Percentiles rank a stretch among this genome's conserved stretches.
These are phyloP conservation scores for Stephania japonica DNA, from an alignment of 164 flowering plant genomes.

Conservation along the genomic window DNA sequence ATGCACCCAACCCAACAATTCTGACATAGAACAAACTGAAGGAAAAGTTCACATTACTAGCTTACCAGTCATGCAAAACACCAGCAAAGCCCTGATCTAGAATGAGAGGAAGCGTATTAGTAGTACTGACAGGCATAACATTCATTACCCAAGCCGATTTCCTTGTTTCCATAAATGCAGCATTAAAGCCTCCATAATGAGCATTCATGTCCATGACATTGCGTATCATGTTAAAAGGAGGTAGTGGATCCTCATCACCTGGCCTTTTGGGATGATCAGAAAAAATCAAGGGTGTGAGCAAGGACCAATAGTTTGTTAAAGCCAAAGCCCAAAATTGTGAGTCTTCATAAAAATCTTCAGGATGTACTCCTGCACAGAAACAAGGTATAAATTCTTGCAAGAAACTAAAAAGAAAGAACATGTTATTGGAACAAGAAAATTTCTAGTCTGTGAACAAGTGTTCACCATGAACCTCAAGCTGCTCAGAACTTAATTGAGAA, in stretches of 20 bases:
- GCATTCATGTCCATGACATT: constrained; percentile 99
- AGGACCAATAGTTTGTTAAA: constrained; percentile 82
- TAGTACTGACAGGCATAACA: constrained; percentile 64
- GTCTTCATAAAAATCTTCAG: constrained; percentile 73
- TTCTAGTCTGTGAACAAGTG: constrained; percentile 17
- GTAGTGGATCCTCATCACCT: constrained; percentile 94
- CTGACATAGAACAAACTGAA: constrained; percentile 1
- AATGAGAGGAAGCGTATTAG: constrained; percentile 78
- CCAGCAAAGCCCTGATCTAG: constrained; percentile 86
- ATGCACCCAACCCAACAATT: not conserved
- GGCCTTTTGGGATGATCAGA: constrained; percentile 99
- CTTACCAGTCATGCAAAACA: constrained; percentile 85
- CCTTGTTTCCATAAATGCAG: constrained; percentile 68
- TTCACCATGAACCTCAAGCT: constrained; percentile 83
- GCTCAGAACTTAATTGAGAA: constrained; percentile 42
- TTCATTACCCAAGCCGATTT: constrained; percentile 96
- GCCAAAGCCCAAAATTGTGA: constrained; percentile 58
- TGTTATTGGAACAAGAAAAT: constrained; percentile 2
- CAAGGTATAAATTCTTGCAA: constrained; percentile 8
- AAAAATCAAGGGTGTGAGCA: constrained; percentile 90
- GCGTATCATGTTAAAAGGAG: constrained; percentile 93
- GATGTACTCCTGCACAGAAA: constrained; percentile 55
- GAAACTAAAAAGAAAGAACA: not conserved
- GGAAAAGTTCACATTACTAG: not conserved
- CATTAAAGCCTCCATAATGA: constrained; percentile 80